Conservation (phyloP, 768 basidiomycete genomes). For the Gymnopilus dilepis region DNA sequence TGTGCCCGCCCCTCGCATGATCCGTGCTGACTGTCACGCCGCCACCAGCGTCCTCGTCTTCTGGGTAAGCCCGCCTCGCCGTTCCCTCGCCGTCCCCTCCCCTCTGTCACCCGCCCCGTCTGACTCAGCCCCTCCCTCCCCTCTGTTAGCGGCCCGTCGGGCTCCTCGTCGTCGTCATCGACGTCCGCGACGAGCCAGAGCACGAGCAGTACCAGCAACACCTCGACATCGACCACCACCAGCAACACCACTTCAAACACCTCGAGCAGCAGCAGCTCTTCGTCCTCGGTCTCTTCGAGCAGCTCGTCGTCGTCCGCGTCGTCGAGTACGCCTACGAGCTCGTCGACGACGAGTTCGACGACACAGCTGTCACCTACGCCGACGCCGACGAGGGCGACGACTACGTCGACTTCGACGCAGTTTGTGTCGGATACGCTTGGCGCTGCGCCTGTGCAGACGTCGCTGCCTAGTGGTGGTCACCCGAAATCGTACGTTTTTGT, state of each 20-base stretch:
- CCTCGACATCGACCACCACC: background rate
- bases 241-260: too few relatives aligned
- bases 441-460: background rate
- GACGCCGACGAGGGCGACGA: background rate
- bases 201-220: background rate
- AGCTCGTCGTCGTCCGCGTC: too few relatives aligned
- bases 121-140: background rate
- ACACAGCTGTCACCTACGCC: background rate
- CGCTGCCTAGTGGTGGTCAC: background rate
- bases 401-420: background rate
- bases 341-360: background rate
- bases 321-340: too few relatives aligned
- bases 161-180: background rate
- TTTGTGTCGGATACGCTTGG: slow-evolving; percentile 1
- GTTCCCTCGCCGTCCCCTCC: background rate
- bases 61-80: background rate
- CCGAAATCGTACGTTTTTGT: background rate
- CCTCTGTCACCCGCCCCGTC: background rate
- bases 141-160: background rate
- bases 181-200: background rate
- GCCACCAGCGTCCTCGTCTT: background rate
- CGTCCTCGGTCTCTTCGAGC: background rate
- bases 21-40: slow-evolving; percentile 1
- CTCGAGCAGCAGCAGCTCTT: too few relatives aligned
- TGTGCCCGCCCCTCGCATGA: background rate